Evolutionary conservation across 768 basidiomycete species (phyloP).

Genomic region (Suillus spraguei): DNA sequence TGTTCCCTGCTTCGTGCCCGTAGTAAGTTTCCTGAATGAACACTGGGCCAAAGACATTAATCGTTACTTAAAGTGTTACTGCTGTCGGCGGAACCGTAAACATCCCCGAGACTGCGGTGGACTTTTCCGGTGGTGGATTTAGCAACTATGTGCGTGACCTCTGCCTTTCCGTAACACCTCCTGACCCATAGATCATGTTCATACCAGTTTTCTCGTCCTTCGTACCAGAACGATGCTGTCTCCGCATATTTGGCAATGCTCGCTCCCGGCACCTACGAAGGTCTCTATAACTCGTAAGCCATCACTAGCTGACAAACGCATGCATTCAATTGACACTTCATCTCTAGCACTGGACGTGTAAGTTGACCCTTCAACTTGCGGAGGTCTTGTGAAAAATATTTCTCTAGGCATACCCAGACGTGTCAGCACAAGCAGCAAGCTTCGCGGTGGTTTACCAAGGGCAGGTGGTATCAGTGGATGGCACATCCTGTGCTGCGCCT

Average conservation of each 20-base stretch:
- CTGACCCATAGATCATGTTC: background rate
- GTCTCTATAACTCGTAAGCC: slow-evolving; percentile 61
- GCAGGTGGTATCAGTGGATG: slow-evolving; percentile 42
- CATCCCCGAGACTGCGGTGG: slow-evolving; percentile 61
- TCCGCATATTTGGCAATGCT: slow-evolving; percentile 46
- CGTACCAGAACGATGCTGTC: slow-evolving; percentile 53
- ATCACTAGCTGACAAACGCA: background rate
- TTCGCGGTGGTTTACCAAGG: slow-evolving; percentile 55
- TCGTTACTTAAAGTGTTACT: slow-evolving; percentile 54
- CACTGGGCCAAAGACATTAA: background rate
- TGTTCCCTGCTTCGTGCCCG: slow-evolving; percentile 67
- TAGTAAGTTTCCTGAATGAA: slow-evolving; percentile 39
- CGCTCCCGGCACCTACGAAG: slow-evolving; percentile 51
- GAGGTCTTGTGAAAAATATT: background rate
- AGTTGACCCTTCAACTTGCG: slow-evolving; percentile 20
- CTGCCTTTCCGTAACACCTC: background rate
- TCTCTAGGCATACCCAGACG: slow-evolving; percentile 61
- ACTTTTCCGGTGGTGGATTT: slow-evolving; percentile 77
- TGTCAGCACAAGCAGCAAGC: slow-evolving; percentile 56
- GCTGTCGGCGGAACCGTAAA: slow-evolving; percentile 66
- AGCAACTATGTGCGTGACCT: slow-evolving; percentile 58
- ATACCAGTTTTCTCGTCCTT: slow-evolving; percentile 52
- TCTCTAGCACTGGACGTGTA: slow-evolving; percentile 55
- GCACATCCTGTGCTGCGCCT: slow-evolving; percentile 69
- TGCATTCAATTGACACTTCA: slow-evolving; percentile 8